Percentiles rank a stretch among this genome's conserved stretches.
Conservation (phyloP, 108 stramenopile species). For the Nitzschia sp. region DNA sequence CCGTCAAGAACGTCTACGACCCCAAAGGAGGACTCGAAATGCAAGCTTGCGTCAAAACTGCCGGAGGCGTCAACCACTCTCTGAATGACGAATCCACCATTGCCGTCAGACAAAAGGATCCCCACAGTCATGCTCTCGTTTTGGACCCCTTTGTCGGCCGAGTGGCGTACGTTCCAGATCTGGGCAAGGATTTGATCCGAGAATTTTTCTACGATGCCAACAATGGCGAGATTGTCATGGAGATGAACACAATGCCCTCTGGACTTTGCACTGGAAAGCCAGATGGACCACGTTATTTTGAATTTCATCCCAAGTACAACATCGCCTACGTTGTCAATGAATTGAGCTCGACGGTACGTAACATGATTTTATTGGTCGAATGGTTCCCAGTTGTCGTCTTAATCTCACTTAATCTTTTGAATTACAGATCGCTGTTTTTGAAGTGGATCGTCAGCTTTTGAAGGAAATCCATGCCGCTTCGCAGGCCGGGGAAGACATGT, state of each 20-base stretch:
- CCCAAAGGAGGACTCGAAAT: slow-evolving; percentile 69
- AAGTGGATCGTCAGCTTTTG: slow-evolving; percentile 70
- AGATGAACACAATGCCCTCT: slow-evolving; percentile 75
- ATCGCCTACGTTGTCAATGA: slow-evolving; percentile 92
- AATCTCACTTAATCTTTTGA: neutral
- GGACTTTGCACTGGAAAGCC: slow-evolving; percentile 83
- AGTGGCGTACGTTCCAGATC: slow-evolving; percentile 88
- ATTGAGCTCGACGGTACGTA: slow-evolving; percentile 79
- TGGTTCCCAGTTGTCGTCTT: neutral
- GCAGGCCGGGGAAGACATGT: slow-evolving; percentile 65
- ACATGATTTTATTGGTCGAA: too few species aligned
- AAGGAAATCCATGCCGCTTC: slow-evolving; percentile 67
- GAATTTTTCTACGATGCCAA: slow-evolving; percentile 76
- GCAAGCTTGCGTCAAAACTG: slow-evolving; percentile 61
- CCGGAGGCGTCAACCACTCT: slow-evolving; percentile 86
- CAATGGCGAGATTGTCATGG: slow-evolving; percentile 59
- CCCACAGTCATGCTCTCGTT: slow-evolving; percentile 94
- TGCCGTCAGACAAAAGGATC: slow-evolving; percentile 88
- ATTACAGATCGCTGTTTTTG: slow-evolving; percentile 82
- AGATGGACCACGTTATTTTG: slow-evolving; percentile 91
- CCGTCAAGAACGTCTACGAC: slow-evolving; percentile 56
- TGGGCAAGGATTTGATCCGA: slow-evolving; percentile 89
- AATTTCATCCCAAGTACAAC: slow-evolving; percentile 88
- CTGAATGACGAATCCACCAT: slow-evolving; percentile 84
- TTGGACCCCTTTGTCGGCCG: slow-evolving; percentile 90